Percentiles rank a stretch among this genome's conserved stretches.
These are phyloP conservation scores for Tuber melanosporum DNA, from an alignment of 495 filamentous ascomycete species.

Conservation along the genomic window DNA sequence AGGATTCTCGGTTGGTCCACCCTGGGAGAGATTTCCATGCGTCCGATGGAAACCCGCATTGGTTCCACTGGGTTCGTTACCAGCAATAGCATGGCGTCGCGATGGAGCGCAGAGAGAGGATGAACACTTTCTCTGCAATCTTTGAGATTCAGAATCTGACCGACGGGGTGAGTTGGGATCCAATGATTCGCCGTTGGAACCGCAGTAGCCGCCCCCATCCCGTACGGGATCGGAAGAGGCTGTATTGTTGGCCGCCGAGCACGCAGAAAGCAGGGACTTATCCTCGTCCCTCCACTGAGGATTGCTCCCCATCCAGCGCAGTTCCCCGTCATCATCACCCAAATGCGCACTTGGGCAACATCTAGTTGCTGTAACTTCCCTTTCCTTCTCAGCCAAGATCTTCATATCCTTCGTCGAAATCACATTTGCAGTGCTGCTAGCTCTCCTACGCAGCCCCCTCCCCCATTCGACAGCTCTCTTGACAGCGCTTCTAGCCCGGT, in stretches of 20 bases:
- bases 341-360: conserved; percentile 19
- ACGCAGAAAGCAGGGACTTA: conserved; percentile 27
- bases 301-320: conserved; percentile 38
- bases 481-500: conserved; percentile 62
- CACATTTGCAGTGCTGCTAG: conserved; percentile 35
- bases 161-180: conserved; percentile 25
- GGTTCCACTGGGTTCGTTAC: conserved; percentile 20
- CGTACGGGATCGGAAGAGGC: conserved; percentile 36
- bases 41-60: neutral
- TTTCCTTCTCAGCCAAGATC: conserved; percentile 25
- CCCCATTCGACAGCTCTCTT: conserved; percentile 51
- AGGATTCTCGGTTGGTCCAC: conserved; percentile 2
- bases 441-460: conserved; percentile 32
- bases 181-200: conserved; percentile 8
- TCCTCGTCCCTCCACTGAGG: conserved; percentile 33
- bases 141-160: conserved; percentile 16
- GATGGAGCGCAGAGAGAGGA: conserved; percentile 21
- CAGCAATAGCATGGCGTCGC: conserved; percentile 21
- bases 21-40: neutral
- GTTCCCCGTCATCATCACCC: conserved; percentile 37
- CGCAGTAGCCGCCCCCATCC: conserved; percentile 4
- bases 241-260: conserved; percentile 28
- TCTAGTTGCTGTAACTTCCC: conserved; percentile 27
- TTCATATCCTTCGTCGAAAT: conserved; percentile 30
- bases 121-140: conserved; percentile 24